Base-by-base conservation (phyloP, 2,329 filamentous ascomycete genomes). In the Gaeumannomyces sp. region DNA sequence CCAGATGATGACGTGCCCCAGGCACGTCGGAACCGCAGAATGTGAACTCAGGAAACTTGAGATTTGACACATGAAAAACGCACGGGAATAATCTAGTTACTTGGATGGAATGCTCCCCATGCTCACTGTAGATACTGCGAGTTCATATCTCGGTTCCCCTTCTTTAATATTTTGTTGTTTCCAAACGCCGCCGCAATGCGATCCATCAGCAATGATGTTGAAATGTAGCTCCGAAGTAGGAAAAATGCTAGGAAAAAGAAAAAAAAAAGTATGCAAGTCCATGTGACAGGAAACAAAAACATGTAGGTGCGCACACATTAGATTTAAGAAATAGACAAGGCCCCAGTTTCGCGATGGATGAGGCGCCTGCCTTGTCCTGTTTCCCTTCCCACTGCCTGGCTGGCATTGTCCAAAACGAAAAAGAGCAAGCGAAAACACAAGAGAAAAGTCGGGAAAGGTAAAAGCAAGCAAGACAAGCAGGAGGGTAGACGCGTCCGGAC, bases 181-280 rank as follows among this genome's bases (percentile, higher is more conserved):
- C 59, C 59, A 38, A 60, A 60, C 59, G 29, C 59, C 59, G 22
- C 8, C 31, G 59, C 59, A 35, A 60, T 60, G 59, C 59, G 13
- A 60, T n/a, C 29, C 19, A 22, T n/a, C 19, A 53, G 45, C 19
- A 53, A 53, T 53, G 45, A 53, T 53, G 22, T 53, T n/a, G 45
- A 53, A 3, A n/a, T 53, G 22, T n/a, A n/a, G 19, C 45, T n/a
- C 45, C 45, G 22, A n/a, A n/a, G 45, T 53, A n/a, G 45, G 22
- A n/a, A n/a, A n/a, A 53, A 53, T 53, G 45, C 45, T n/a, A 11
- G 19, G 22, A 45, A 45, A 22, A 22, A 45, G 11, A 19, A 22
- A 53, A n/a, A 14, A 10, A n/a, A n/a, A 53, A 53, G 45, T 10
- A 25, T 25, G 56, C 56, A 53, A 53, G 45, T 53, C 22, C 19